Evolutionary conservation across 176 grass and related monocot species (phyloP).

Genomic region (Elaeis guineensis): DNA sequence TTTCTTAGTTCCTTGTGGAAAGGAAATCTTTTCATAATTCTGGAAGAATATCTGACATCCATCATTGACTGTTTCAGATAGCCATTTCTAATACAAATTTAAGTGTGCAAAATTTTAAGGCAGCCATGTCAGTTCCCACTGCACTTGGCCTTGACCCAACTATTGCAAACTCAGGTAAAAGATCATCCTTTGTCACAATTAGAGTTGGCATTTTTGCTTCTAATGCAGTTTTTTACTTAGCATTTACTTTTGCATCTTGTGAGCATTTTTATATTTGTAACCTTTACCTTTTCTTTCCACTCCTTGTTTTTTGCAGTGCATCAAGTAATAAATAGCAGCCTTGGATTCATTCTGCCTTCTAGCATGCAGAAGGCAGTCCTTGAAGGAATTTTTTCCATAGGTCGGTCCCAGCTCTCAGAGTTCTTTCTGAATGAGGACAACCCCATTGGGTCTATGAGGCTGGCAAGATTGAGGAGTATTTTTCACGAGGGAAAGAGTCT

Average conservation of each 20-base stretch:
- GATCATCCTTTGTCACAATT: not conserved
- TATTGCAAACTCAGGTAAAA: conserved; percentile 83
- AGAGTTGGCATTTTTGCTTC: not conserved
- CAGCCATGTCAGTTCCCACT: conserved; percentile 87
- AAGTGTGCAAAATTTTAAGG: conserved; percentile 84
- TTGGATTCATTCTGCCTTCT: conserved; percentile 62
- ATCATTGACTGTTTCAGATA: conserved; percentile 57
- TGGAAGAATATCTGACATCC: conserved; percentile 2
- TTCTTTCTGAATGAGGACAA: conserved; percentile 85
- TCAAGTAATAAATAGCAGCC: conserved; percentile 55
- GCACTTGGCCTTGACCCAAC: conserved; percentile 85
- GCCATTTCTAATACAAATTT: conserved; percentile 81
- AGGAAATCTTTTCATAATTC: conserved; percentile 4
- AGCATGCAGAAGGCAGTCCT: conserved; percentile 53
- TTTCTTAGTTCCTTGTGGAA: conserved; percentile 12
- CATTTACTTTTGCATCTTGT: not conserved
- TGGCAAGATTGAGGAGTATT: conserved; percentile 67
- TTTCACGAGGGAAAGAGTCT: conserved; percentile 91
- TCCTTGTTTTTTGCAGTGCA: conserved; percentile 44
- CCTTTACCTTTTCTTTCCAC: too few relatives aligned
- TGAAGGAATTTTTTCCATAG: conserved; percentile 85
- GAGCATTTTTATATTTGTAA: too few relatives aligned
- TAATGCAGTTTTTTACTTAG: conserved; percentile 9
- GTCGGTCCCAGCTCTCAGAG: conserved; percentile 67
- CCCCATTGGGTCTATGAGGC: conserved; percentile 53